phyloP scores from a whole-genome alignment of 345 rosid genomes.

The Brassica rapa region DNA sequence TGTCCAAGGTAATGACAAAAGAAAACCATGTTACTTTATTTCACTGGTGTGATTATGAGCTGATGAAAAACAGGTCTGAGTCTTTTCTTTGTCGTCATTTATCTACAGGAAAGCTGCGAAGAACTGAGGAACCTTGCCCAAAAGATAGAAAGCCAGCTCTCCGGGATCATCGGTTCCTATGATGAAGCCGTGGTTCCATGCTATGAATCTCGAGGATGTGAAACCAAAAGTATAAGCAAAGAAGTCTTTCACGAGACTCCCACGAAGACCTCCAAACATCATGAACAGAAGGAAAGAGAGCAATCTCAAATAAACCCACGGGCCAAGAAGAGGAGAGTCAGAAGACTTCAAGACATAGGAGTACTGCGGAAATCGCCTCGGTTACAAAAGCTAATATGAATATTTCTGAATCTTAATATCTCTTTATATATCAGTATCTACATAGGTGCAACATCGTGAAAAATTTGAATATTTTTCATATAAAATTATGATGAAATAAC shows the following conservation, averaged over 20 bases:
- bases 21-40: not conserved
- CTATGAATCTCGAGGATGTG: conserved; percentile 14
- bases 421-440: conserved; percentile 7
- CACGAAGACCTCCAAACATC: conserved; percentile 17
- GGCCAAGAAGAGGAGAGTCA: conserved; percentile 2
- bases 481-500: conserved; percentile 17
- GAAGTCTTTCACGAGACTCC: conserved; percentile 12
- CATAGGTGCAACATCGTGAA: conserved; percentile 26
- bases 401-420: not conserved
- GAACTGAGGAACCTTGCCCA: conserved; percentile 26
- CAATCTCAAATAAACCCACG: conserved; percentile 7
- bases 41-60: conserved; percentile 1
- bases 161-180: conserved; percentile 14
- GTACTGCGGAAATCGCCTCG: conserved; percentile 27
- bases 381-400: not conserved
- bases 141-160: conserved; percentile 34
- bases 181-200: conserved; percentile 16
- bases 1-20: conserved; percentile 31
- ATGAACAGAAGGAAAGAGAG: conserved; percentile 12
- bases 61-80: conserved; percentile 8
- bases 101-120: conserved; percentile 39
- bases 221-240: not conserved
- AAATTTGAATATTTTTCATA: conserved; percentile 5
- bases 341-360: conserved; percentile 27
- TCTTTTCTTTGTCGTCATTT: not conserved